Evolutionary conservation across 805 yeast species (phyloP).

Genomic region (Yarrowia porcina): DNA sequence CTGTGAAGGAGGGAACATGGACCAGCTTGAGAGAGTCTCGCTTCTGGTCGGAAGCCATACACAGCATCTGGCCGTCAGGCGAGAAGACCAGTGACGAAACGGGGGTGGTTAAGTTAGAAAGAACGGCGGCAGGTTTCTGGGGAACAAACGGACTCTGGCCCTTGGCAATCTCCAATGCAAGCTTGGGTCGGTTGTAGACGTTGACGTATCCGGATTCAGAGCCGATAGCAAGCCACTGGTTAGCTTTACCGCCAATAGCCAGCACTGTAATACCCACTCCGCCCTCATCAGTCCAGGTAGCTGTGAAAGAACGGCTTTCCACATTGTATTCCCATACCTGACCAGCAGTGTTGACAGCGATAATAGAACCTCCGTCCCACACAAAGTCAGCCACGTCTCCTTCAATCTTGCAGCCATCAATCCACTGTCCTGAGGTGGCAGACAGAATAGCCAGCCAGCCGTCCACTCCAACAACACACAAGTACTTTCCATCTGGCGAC

Average conservation of each 20-base stretch:
- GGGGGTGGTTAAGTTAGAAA: conserved; percentile 79
- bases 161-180: conserved; percentile 31
- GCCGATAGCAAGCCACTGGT: conserved; percentile 87
- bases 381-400: conserved; percentile 81
- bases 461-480: conserved; percentile 76
- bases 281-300: conserved; percentile 81
- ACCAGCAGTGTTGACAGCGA: conserved; percentile 72
- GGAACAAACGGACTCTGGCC: conserved; percentile 36
- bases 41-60: conserved; percentile 79
- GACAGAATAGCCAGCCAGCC: conserved; percentile 89
- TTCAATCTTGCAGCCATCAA: conserved; percentile 82
- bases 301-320: conserved; percentile 48
- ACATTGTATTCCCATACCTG: conserved; percentile 85
- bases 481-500: conserved; percentile 65
- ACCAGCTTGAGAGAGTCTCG: conserved; percentile 83
- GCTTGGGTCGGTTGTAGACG: conserved; percentile 56
- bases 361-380: conserved; percentile 52
- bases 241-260: conserved; percentile 64
- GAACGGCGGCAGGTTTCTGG: conserved; percentile 41
- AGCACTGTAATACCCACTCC: conserved; percentile 81
- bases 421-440: conserved; percentile 79
- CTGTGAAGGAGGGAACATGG: conserved; percentile 83
- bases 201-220: conserved; percentile 85
- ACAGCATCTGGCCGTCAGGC: conserved; percentile 83
- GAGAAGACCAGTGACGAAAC: conserved; percentile 72